Conservation (phyloP, 768 basidiomycete genomes). For the Boletus rubropictus region DNA sequence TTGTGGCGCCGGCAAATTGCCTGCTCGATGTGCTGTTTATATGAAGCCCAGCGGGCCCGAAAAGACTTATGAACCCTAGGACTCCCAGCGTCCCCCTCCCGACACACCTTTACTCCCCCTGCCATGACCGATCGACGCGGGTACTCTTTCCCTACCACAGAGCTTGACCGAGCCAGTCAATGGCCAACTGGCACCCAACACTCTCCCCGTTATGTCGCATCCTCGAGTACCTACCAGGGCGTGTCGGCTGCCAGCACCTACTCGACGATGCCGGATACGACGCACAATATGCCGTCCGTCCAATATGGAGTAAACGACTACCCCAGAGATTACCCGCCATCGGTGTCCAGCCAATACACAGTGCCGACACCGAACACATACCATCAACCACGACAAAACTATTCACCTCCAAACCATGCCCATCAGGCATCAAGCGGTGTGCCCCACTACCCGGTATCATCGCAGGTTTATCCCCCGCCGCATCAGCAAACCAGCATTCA, state of each 20-base stretch:
- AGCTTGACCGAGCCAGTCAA: constrained; percentile 19
- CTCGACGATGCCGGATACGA: constrained; percentile 8
- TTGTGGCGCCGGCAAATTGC: constrained; percentile 30
- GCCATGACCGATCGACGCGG: constrained; percentile 29
- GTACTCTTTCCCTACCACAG: constrained; percentile 20
- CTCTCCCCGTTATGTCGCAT: constrained; percentile 21
- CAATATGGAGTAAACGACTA: constrained; percentile 25
- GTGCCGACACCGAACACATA: constrained; percentile 12
- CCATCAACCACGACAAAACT: constrained; percentile 23
- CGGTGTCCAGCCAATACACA: constrained; percentile 21
- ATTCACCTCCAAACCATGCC: constrained; percentile 23
- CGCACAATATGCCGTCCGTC: constrained; percentile 19
- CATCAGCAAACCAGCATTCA: constrained; percentile 17
- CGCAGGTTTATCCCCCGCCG: constrained; percentile 26
- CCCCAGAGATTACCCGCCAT: constrained; percentile 10
- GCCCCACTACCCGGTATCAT: constrained; percentile 27
- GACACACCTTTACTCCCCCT: constrained; percentile 1
- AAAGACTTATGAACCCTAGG: constrained; percentile 32
- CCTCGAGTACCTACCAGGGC: constrained; percentile 19
- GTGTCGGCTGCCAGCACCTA: constrained; percentile 15
- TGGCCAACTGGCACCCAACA: constrained; percentile 22
- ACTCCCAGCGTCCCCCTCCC: constrained; percentile 5
- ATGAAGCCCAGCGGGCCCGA: constrained; percentile 28
- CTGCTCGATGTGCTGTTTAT: constrained; percentile 23
- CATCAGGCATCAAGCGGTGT: constrained; percentile 33